Evolutionary conservation across 768 basidiomycete species (phyloP), one percentile per base, ranked within the genome.

Genomic region (Kondoa malvinella): DNA sequence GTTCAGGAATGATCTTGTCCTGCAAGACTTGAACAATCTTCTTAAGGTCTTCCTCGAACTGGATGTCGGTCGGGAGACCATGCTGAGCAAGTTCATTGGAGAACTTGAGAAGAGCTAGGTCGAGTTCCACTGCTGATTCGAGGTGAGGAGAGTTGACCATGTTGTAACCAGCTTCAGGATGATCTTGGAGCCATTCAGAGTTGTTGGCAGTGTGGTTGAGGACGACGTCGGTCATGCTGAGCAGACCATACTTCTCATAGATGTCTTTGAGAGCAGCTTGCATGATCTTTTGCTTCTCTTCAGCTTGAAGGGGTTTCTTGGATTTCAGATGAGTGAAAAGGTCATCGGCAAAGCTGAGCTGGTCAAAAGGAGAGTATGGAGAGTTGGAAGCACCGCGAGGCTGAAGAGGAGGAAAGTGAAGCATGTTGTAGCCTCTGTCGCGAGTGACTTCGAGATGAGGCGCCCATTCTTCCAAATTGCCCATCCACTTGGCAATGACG

Each of bases 401-500:
- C 77, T 99, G 94, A 3, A 99, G 80, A 0, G 95, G 95, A 0
- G 94, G 88, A 81, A 87, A 99, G 75, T 99, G 95, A 57, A 99
- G 79, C 90, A 97, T 95, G 64, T 92, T 99, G 80, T 99, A 99
- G 0, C 95, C 94, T 61, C 94, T 81, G 65, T 88, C 82, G 65
- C 85, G 83, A 14, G 90, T 88, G 77, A 92, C 90, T 62, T 82
- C 81, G 71, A 95, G 88, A 75, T 89, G 84, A 1, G 81, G 80
- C 57, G 78, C 80, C 95, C 95, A 97, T 32, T 85, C 80, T 14
- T 80, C 77, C 34, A 89, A 77, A 0, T 86, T 82, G 1, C 92
- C 94, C 89, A 96, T 95, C 95, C 95, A 99, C 77, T 99, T 99
- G 1, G 92, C 94, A 58, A 99, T 85, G 50, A 94, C 81, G 2